Conservation (phyloP, 768 basidiomycete genomes). For the Leccinum disarticulatum region DNA sequence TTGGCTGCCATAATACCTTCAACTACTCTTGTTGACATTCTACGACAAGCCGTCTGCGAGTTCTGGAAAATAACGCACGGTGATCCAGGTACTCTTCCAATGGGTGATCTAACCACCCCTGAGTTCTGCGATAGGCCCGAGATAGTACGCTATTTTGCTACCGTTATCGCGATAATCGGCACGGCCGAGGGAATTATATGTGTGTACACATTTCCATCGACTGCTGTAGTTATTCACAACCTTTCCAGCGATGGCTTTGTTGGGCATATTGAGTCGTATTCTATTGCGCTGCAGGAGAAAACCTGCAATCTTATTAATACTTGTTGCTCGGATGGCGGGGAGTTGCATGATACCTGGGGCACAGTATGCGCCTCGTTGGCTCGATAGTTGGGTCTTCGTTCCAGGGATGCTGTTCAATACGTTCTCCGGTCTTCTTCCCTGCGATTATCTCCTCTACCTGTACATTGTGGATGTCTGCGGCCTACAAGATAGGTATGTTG, state of each 20-base stretch:
- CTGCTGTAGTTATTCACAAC: not conserved
- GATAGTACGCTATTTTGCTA: constrained; percentile 23
- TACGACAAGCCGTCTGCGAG: constrained; percentile 28
- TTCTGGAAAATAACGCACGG: constrained; percentile 20
- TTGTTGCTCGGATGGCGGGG: constrained; percentile 8
- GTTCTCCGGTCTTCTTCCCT: constrained; percentile 12
- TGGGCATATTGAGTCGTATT: constrained; percentile 21
- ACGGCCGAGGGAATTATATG: constrained; percentile 21
- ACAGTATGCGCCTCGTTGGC: constrained; percentile 13
- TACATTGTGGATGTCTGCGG: constrained; percentile 32
- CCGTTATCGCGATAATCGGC: constrained; percentile 15
- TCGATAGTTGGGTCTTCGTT: constrained; percentile 14
- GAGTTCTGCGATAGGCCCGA: constrained; percentile 23
- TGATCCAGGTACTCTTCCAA: not conserved
- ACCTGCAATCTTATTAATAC: constrained; percentile 13
- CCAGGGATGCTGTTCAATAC: constrained; percentile 16
- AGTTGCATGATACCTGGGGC: constrained; percentile 17
- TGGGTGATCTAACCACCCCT: constrained; percentile 3
- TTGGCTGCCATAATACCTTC: constrained; percentile 21
- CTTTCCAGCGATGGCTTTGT: constrained; percentile 24
- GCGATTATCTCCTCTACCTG: constrained; percentile 24
- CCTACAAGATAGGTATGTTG: constrained; percentile 23
- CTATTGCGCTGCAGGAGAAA: constrained; percentile 31
- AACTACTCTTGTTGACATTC: constrained; percentile 28
- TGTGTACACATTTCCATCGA: constrained; percentile 8